Conservation (phyloP, 345 rosid genomes). For the Rhodamnia argentea region DNA sequence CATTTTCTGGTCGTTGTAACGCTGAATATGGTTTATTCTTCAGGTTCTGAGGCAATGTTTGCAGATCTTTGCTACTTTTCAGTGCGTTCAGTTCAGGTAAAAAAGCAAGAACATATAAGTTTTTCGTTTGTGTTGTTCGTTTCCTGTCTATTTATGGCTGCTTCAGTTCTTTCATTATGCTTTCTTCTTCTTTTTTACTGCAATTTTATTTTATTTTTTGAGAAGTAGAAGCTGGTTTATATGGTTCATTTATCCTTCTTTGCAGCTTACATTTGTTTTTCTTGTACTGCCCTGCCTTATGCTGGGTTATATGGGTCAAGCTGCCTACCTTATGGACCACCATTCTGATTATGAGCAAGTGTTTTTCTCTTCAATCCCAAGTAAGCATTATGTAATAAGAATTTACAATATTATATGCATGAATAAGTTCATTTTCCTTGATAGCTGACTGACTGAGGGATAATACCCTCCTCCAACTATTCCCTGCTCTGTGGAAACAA, state of each 20-base stretch:
- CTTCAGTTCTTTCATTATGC: not conserved
- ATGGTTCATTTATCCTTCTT: slow-evolving; percentile 18
- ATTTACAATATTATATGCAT: not conserved
- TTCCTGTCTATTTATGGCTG: not conserved
- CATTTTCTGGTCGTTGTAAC: not conserved
- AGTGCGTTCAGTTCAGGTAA: slow-evolving; percentile 94
- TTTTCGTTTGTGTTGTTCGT: not conserved
- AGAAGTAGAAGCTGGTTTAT: slow-evolving; percentile 17
- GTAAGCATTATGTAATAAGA: slow-evolving; percentile 29
- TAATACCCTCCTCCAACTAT: not conserved
- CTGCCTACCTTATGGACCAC: slow-evolving; percentile 80
- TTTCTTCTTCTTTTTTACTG: not conserved
- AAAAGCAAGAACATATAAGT: not conserved
- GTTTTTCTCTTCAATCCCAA: slow-evolving; percentile 86
- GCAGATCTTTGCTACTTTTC: slow-evolving; percentile 99
- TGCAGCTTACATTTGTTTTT: slow-evolving; percentile 97
- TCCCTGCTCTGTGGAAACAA: not conserved
- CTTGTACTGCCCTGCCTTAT: slow-evolving; percentile 94
- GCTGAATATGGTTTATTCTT: slow-evolving; percentile 14
- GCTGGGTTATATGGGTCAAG: slow-evolving; percentile 99
- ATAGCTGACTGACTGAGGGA: not conserved
- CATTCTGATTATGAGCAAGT: slow-evolving; percentile 47
- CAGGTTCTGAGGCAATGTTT: slow-evolving; percentile 99
- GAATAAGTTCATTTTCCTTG: not conserved
- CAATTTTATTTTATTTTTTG: not conserved